These are phyloP conservation scores for Nigrospora sphaerica DNA, from an alignment of 2,329 filamentous ascomycete genomes.

Conservation along the genomic window DNA sequence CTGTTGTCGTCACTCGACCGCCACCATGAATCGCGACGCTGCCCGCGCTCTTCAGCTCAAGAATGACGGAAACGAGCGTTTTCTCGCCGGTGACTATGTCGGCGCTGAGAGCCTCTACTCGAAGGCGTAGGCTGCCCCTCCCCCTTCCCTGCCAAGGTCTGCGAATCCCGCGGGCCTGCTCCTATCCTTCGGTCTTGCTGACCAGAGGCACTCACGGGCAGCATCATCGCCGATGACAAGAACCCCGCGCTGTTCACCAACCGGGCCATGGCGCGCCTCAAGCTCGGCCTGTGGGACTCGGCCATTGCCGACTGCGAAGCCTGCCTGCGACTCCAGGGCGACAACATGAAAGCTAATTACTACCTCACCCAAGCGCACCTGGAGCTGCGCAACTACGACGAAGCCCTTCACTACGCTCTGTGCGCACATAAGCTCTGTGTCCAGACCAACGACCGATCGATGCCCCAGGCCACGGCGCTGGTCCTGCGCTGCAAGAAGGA, in stretches of 20 bases:
- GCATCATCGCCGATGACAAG: constrained; percentile 68
- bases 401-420: constrained; percentile 63
- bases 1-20: no score
- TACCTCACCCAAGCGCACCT: constrained; percentile 80
- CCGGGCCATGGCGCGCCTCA: constrained; percentile 74
- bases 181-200: neutral
- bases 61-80: constrained; percentile 36
- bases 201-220: constrained; percentile 20
- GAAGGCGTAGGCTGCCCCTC: constrained; percentile 47
- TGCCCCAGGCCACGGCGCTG: constrained; percentile 63
- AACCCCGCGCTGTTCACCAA: constrained; percentile 85
- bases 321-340: constrained; percentile 61
- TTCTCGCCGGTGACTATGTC: constrained; percentile 43
- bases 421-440: constrained; percentile 67
- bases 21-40: constrained; percentile 1
- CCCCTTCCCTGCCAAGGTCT: neutral
- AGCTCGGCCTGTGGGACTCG: constrained; percentile 64
- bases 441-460: constrained; percentile 54
- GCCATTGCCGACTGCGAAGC: constrained; percentile 72
- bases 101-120: constrained; percentile 46
- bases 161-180: neutral
- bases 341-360: constrained; percentile 74
- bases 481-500: constrained; percentile 79
- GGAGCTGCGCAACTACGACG: constrained; percentile 62
- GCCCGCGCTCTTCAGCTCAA: constrained; percentile 5